Percentiles rank a stretch among this genome's conserved stretches.
These are phyloP conservation scores for Phytophthora sp. DNA, from an alignment of 352 stramenopile species.

Conservation along the genomic window DNA sequence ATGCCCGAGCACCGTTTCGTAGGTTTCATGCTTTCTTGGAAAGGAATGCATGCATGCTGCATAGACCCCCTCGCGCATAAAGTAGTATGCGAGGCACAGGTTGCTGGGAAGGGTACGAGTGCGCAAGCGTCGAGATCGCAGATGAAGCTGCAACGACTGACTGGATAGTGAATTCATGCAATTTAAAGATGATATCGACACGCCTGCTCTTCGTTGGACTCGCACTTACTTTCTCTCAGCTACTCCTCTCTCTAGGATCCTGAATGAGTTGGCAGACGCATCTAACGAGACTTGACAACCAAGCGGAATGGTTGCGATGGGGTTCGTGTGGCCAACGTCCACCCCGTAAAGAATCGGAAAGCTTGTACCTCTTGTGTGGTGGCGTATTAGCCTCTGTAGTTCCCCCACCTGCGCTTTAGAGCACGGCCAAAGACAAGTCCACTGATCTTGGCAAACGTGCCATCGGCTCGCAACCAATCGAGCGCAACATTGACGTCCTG, in stretches of 20 bases:
- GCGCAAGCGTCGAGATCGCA: slow-evolving; percentile 12
- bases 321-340: slow-evolving; percentile 66
- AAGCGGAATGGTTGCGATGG: slow-evolving; percentile 56
- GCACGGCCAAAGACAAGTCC: slow-evolving; percentile 60
- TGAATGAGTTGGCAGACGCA: slow-evolving; percentile 33
- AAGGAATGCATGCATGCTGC: background rate
- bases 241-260: slow-evolving; percentile 41
- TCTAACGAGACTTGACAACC: slow-evolving; percentile 50
- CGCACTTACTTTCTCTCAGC: background rate
- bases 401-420: slow-evolving; percentile 43
- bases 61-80: background rate
- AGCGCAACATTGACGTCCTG: slow-evolving; percentile 53
- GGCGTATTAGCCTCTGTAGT: slow-evolving; percentile 51
- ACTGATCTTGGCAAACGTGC: slow-evolving; percentile 52
- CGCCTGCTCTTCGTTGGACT: too few relatives aligned
- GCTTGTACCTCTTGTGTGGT: slow-evolving; percentile 50
- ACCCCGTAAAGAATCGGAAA: slow-evolving; percentile 72
- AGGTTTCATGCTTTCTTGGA: background rate
- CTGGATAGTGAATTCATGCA: too few relatives aligned
- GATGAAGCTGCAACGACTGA: background rate
- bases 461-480: slow-evolving; percentile 49
- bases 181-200: too few relatives aligned
- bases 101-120: background rate
- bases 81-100: background rate
- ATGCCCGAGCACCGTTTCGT: too few relatives aligned